Evolutionary conservation across 2,329 filamentous ascomycete genomes (phyloP), one percentile per base, ranked within the genome.

Genomic region (Talaromyces sp.): DNA sequence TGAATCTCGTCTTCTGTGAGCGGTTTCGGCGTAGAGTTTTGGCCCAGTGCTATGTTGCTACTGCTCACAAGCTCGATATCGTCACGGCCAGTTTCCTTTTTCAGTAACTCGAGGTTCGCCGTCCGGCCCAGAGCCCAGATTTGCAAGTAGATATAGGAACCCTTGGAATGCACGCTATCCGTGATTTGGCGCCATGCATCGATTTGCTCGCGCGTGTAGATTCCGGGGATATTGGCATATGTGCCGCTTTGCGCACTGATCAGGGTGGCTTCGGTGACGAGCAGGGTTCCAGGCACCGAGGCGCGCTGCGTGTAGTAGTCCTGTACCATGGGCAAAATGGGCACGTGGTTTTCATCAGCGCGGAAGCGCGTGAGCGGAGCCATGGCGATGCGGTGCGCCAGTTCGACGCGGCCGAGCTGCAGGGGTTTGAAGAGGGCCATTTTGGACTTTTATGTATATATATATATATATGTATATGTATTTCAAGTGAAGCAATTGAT

Each of bases 121-220:
- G 80, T 78, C 9, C 87, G 80, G 1, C 87, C 86, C n/a, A 84
- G 74, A 0, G 81, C 81, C 78, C 84, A 88, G 0, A 89, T 75
- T 67, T 89, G 87, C 1, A 79, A 73, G 71, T 78, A 87, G 34
- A 89, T 85, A 68, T 78, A 85, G 14, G 78, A 81, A 1, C 83
- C 83, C 63, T 85, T 85, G 18, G 75, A 75, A 67, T 90, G 87
- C 0, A 89, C 85, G 0, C 81, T 82, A n/a, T 85, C 79, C 1
- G 82, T 84, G 44, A 89, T 75, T 3, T 78, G 72, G 64, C 80
- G 83, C 87, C 87, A 89, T 0, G 77, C 82, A 1, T 75, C 75
- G 18, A 87, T 75, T 61, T 88, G 84, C 12, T 76, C 78, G 0
- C 78, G 70, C 5, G 71, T 82, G 67, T 78, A 86, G 64, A 86